These are phyloP conservation scores for Leucosporidium creatinivorum DNA, from an alignment of 768 basidiomycete species.

Conservation along the genomic window DNA sequence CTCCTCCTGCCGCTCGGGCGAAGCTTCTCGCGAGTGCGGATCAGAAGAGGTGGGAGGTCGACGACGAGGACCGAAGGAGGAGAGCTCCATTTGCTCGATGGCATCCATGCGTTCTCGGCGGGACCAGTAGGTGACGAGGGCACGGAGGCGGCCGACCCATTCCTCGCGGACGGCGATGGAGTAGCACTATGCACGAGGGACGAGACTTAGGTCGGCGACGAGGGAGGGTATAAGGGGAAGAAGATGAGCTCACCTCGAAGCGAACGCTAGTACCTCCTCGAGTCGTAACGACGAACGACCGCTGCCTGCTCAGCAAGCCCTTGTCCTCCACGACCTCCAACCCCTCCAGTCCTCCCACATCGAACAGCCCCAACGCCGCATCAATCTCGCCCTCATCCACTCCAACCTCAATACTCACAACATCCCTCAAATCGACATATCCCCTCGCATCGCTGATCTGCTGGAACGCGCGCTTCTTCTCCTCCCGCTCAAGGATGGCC, in stretches of 20 bases:
- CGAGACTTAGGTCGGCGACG: constrained; percentile 48
- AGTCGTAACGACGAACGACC: constrained; percentile 71
- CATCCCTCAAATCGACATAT: constrained; percentile 63
- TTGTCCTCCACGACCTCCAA: neutral
- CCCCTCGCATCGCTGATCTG: constrained; percentile 45
- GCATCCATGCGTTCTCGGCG: constrained; percentile 67
- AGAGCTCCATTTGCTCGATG: constrained; percentile 67
- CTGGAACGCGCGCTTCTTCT: constrained; percentile 37
- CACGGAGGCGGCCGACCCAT: constrained; percentile 72
- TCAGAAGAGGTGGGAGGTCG: constrained; percentile 2
- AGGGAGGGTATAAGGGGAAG: neutral
- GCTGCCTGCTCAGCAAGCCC: constrained; percentile 44
- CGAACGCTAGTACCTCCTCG: constrained; percentile 60
- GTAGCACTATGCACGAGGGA: constrained; percentile 42
- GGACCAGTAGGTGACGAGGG: constrained; percentile 70
- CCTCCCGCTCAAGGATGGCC: constrained; percentile 36
- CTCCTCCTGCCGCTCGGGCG: neutral
- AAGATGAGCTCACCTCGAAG: constrained; percentile 59
- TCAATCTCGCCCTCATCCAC: neutral
- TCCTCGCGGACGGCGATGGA: constrained; percentile 56
- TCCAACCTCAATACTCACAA: constrained; percentile 43
- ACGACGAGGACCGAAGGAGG: constrained; percentile 34
- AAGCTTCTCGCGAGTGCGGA: neutral
- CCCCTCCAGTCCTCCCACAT: neutral
- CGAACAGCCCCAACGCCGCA: neutral